These are phyloP conservation scores for Plectosphaerella cucumerina DNA, from an alignment of 2,329 filamentous ascomycete genomes.

Conservation along the genomic window DNA sequence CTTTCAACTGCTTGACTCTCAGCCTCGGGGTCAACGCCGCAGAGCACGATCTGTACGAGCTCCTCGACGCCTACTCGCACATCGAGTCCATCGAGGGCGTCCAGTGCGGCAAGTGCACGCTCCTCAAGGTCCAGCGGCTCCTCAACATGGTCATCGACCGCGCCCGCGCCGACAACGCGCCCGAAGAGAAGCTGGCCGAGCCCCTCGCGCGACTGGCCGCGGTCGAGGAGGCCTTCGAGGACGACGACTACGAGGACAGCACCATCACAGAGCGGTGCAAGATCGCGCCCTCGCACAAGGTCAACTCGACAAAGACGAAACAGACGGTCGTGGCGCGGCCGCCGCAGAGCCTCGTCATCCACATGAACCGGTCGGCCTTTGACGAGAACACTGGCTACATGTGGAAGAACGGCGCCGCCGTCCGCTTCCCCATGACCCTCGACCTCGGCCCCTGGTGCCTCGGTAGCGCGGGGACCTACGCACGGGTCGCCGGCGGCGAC, in stretches of 20 bases:
- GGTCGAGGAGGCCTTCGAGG: conserved; percentile 67
- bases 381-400: conserved; percentile 76
- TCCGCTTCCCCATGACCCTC: conserved; percentile 70
- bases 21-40: conserved; percentile 62
- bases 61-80: conserved; percentile 78
- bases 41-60: conserved; percentile 69
- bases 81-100: conserved; percentile 86
- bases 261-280: conserved; percentile 61
- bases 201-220: conserved; percentile 54
- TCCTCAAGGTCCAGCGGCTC: conserved; percentile 53
- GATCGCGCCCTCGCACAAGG: conserved; percentile 62
- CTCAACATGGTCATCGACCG: conserved; percentile 43
- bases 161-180: conserved; percentile 25
- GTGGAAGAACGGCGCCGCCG: conserved; percentile 77
- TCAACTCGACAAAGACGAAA: conserved; percentile 79
- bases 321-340: conserved; percentile 82
- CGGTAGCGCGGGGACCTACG: conserved; percentile 43
- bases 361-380: conserved; percentile 90
- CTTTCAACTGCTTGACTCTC: conserved; percentile 90
- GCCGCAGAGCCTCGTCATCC: conserved; percentile 75
- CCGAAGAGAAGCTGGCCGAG: conserved; percentile 47
- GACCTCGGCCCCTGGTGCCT: conserved; percentile 85
- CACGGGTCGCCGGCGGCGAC: conserved; percentile 12
- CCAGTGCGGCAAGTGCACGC: conserved; percentile 86
- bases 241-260: conserved; percentile 74